Evolutionary conservation across 139 green algal genomes (phyloP).

Genomic region (Chlorella sp.): DNA sequence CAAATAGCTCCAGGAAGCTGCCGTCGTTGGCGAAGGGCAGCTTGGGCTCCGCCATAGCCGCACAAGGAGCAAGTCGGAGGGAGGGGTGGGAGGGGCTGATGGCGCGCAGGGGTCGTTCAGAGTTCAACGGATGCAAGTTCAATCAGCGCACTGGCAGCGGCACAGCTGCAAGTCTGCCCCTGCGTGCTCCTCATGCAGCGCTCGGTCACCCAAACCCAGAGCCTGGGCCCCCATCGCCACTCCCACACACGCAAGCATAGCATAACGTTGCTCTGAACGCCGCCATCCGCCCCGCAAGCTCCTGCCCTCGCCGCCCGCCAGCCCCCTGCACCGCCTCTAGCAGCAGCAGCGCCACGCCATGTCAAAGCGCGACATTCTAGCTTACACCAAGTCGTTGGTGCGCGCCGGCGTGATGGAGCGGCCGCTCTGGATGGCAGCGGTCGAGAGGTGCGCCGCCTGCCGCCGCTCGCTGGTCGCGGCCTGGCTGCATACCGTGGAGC

Average conservation of each 20-base stretch:
- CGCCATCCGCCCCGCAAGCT: not conserved
- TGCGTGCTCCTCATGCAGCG: not conserved
- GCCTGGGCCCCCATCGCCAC: too few relatives aligned
- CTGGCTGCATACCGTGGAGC: too few relatives aligned
- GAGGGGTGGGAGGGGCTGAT: too few relatives aligned
- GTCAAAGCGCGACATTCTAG: slow-evolving; percentile 33
- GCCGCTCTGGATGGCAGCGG: slow-evolving; percentile 43
- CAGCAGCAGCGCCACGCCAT: not conserved
- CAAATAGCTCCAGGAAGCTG: slow-evolving; percentile 48
- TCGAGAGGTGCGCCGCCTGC: slow-evolving; percentile 34
- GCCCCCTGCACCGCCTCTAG: too few relatives aligned
- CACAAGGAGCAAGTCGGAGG: too few relatives aligned
- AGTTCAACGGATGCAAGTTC: not conserved
- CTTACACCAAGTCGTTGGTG: slow-evolving; percentile 35
- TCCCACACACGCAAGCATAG: too few relatives aligned
- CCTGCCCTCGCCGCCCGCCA: not conserved
- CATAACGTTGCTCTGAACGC: too few relatives aligned
- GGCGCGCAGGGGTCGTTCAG: too few relatives aligned
- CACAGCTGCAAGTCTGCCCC: not conserved
- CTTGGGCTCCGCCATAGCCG: not conserved
- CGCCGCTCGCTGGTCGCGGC: too few relatives aligned
- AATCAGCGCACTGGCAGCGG: not conserved
- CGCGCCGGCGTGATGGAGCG: slow-evolving; percentile 42
- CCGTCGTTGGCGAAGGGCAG: slow-evolving; percentile 42
- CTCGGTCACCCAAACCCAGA: not conserved